phyloP scores from a whole-genome alignment of 139 green algal genomes.

The Picochlorum sp. region DNA sequence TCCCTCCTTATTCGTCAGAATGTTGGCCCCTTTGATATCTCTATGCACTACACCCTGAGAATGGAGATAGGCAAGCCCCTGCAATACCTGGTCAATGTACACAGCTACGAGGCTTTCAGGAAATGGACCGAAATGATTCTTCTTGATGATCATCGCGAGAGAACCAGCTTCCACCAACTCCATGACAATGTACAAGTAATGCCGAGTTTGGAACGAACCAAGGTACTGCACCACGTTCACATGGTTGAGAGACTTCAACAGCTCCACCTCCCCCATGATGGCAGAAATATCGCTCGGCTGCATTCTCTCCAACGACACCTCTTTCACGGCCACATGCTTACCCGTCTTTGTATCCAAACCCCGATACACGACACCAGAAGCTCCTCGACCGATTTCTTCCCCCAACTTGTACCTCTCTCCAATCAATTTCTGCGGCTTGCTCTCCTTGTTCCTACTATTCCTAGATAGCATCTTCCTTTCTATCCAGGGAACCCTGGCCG shows the following conservation, averaged over 20 bases:
- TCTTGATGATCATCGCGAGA: conserved; percentile 75
- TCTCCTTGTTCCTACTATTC: not conserved
- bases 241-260: conserved; percentile 89
- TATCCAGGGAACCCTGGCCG: not conserved
- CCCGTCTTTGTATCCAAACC: conserved; percentile 76
- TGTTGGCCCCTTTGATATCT: conserved; percentile 96
- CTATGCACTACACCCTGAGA: conserved; percentile 89
- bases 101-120: conserved; percentile 79
- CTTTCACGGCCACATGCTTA: conserved; percentile 88
- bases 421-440: conserved; percentile 10
- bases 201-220: conserved; percentile 81
- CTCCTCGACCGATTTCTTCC: conserved; percentile 83
- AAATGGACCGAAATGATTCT: conserved; percentile 83
- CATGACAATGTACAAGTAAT: conserved; percentile 93
- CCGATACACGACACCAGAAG: conserved; percentile 85
- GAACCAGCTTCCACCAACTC: conserved; percentile 95
- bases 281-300: conserved; percentile 23
- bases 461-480: not conserved
- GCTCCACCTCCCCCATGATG: conserved; percentile 80
- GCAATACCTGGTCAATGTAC: conserved; percentile 75
- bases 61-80: conserved; percentile 85
- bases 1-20: conserved; percentile 85
- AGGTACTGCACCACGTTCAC: conserved; percentile 97
- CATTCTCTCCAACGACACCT: conserved; percentile 43
- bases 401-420: conserved; percentile 62